Conservation (phyloP, 176 grass and related monocot species). For the Pharus latifolius region DNA sequence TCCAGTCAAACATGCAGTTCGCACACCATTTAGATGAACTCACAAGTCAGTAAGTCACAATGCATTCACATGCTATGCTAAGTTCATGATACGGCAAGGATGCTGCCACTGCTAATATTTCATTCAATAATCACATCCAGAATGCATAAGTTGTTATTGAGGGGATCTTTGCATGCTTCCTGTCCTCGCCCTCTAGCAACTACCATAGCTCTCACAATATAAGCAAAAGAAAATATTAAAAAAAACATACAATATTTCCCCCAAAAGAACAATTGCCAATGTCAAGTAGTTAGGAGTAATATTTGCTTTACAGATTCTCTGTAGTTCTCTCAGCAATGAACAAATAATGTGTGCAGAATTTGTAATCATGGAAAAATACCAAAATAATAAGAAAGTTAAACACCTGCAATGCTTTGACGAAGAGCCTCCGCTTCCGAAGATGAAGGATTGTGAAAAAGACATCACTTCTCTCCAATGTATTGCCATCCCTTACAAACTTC, state of each 20-base stretch:
- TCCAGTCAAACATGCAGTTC: background rate
- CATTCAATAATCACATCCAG: background rate
- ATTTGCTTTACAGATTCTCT: background rate
- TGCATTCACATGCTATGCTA: background rate
- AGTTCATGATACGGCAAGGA: too few relatives aligned
- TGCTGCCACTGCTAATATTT: background rate
- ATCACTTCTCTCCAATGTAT: slow-evolving; percentile 33
- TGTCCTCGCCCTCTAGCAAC: background rate
- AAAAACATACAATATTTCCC: background rate
- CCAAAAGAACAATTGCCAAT: background rate
- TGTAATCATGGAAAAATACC: background rate
- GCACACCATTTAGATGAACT: background rate
- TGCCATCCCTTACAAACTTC: slow-evolving; percentile 61
- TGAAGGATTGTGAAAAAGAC: slow-evolving; percentile 17
- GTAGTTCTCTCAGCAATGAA: background rate
- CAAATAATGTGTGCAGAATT: background rate
- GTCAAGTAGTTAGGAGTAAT: background rate
- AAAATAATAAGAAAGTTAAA: background rate
- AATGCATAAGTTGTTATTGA: background rate
- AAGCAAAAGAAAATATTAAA: background rate
- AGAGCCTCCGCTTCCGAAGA: slow-evolving; percentile 42
- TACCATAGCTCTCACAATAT: background rate
- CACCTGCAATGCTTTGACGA: slow-evolving; percentile 71
- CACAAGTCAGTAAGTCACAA: background rate
- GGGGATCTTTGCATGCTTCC: background rate